These are phyloP conservation scores for Neonectria faginata DNA, from an alignment of 2,329 filamentous ascomycete species.

Conservation along the genomic window DNA sequence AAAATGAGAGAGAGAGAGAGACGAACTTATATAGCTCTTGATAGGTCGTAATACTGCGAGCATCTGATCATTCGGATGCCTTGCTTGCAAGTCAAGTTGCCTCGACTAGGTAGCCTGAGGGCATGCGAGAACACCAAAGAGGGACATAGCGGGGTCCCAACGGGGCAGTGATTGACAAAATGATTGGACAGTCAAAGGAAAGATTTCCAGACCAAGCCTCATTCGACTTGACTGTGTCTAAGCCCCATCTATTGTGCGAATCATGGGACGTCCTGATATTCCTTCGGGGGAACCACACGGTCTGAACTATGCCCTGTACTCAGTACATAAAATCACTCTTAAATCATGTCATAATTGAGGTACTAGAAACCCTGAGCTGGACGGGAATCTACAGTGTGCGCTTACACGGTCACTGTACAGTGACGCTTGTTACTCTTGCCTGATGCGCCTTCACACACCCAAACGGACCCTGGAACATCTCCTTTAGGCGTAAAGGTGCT, in stretches of 20 bases:
- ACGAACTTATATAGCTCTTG: background rate
- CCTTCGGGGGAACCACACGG: background rate
- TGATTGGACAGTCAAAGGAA: background rate
- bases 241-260: background rate
- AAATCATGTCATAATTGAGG: too few species aligned
- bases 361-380: too few species aligned
- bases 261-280: background rate
- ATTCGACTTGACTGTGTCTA: background rate
- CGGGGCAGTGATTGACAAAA: background rate
- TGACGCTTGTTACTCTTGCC: too few species aligned
- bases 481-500: too few species aligned
- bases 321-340: background rate
- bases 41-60: background rate
- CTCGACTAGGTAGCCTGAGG: background rate
- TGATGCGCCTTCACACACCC: too few species aligned
- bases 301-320: background rate
- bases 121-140: background rate
- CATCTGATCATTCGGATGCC: background rate
- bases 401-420: too few species aligned
- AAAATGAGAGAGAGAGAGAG: background rate
- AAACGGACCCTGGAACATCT: too few species aligned
- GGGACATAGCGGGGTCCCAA: background rate
- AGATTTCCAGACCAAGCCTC: background rate
- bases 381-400: too few species aligned
- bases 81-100: background rate